Percentiles rank a stretch among this genome's conserved stretches.
Conservation (phyloP, 768 basidiomycete genomes). For the Pilatotrama ljubarskyi region DNA sequence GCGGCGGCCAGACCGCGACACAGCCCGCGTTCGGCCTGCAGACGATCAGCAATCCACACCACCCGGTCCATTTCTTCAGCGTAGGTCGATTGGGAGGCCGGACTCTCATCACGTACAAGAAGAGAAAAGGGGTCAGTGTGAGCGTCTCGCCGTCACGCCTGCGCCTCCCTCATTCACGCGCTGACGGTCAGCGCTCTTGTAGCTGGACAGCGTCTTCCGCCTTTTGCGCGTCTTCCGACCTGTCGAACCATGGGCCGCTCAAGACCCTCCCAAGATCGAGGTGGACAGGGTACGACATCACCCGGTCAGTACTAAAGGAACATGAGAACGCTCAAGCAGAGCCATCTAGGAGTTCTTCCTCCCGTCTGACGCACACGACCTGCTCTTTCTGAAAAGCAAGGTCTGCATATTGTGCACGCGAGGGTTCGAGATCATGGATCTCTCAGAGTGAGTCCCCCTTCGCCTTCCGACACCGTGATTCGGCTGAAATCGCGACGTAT, state of each 20-base stretch:
- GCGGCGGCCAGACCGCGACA: constrained; percentile 26
- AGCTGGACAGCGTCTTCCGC: constrained; percentile 87
- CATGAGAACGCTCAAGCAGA: not conserved
- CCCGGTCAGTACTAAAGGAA: no score
- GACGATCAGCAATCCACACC: constrained; percentile 39
- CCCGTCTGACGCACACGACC: constrained; percentile 74
- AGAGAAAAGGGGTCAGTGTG: constrained; percentile 20
- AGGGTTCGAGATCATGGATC: constrained; percentile 19
- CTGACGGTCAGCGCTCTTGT: not conserved
- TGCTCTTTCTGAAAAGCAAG: constrained; percentile 26
- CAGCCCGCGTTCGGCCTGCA: constrained; percentile 40
- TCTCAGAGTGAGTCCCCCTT: constrained; percentile 3
- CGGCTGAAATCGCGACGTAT: constrained; percentile 30
- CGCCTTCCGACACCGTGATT: not conserved
- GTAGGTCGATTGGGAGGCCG: constrained; percentile 48
- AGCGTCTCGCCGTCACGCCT: not conserved
- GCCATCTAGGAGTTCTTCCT: constrained; percentile 74
- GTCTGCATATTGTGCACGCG: constrained; percentile 10
- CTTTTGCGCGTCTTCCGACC: constrained; percentile 83
- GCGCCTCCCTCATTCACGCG: not conserved
- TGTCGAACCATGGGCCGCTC: constrained; percentile 64
- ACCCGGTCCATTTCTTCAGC: constrained; percentile 50
- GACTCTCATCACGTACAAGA: constrained; percentile 48
- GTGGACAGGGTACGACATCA: not conserved
- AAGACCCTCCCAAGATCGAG: constrained; percentile 62